Base-by-base conservation (phyloP, 768 basidiomycete genomes). In the Naematelia encephala region DNA sequence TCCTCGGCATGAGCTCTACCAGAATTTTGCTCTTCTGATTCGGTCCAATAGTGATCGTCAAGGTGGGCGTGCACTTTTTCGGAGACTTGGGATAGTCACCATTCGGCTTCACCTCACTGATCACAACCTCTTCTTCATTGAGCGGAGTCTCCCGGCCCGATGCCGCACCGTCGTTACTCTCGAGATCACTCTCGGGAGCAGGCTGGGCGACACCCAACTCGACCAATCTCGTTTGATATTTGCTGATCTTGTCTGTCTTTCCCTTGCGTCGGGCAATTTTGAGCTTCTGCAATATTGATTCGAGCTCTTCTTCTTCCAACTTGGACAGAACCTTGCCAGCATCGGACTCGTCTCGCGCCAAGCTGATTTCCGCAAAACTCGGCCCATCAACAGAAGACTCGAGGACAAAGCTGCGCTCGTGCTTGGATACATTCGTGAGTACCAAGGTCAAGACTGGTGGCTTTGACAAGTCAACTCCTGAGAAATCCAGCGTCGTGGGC, bases 251-350 rank as follows among this genome's bases (percentile, higher is more conserved):
- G 43, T 77, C 75, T 22, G 52, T 29, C 53, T 77, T 75, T 22
- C 66, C 66, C 53, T 77, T 77, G 39, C 75, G 46, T 53, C 64
- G 55, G 0, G 69, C 71, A 23, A 75, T 75, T 53, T 77, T 77
- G 45, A 77, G 59, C 56, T 77, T 77, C 56, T 77, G 75, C 5
- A 73, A 48, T 8, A 77, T 52, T 23, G 49, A 62, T 60, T 77
- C 75, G 0, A 74, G 63, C 52, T 73, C 68, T 44, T 77, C 71
- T 53, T 76, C 74, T 51, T 76, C 72, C 12, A 26, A 52, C 43
- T 74, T 72, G 13, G 68, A 68, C 23, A 76, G 51, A 0, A 66
- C 72, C 5, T 57, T 59, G 12, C 69, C 70, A 5, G 63, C 64
- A 49, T 70, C 68, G 5, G 61, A 59, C 29, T 71, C 68, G 50